Evolutionary conservation across 305 asterid species (phyloP).

Genomic region (Plantago lanceolata): DNA sequence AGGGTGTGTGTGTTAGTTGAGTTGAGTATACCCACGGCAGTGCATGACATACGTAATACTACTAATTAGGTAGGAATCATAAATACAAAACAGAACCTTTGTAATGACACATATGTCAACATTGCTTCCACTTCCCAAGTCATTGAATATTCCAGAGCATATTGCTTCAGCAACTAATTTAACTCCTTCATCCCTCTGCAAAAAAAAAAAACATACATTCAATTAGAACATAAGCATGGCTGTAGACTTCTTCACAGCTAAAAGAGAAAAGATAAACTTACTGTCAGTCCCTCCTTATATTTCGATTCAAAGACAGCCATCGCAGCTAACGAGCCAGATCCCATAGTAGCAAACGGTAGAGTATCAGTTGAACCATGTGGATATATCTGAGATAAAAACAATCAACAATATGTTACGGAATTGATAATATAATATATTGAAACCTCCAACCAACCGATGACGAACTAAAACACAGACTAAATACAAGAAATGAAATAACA

Average conservation of each 20-base stretch:
- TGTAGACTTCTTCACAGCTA: constrained; percentile 7
- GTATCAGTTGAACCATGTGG: constrained; percentile 65
- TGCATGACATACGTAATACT: no score
- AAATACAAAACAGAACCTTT: constrained; percentile 32
- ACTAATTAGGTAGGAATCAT: background rate
- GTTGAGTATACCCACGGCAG: no score
- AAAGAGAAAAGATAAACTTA: constrained; percentile 24
- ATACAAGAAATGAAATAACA: no score
- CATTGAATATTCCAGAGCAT: constrained; percentile 53
- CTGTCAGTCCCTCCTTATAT: constrained; percentile 45
- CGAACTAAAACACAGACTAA: no score
- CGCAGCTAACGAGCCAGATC: constrained; percentile 68
- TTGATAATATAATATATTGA: background rate
- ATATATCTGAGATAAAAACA: constrained; percentile 35
- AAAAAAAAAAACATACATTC: constrained; percentile 7
- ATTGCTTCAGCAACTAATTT: constrained; percentile 52
- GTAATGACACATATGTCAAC: constrained; percentile 52
- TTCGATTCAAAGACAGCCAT: constrained; percentile 55
- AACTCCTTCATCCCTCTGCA: constrained; percentile 51
- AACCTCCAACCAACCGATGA: background rate
- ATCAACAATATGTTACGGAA: background rate
- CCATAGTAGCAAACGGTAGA: constrained; percentile 62
- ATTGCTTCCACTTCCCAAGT: constrained; percentile 65
- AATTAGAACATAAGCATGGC: background rate
- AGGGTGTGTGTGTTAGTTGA: no score